Percentiles rank a stretch among this genome's conserved stretches.
These are phyloP conservation scores for Dovyalis caffra DNA, from an alignment of 345 rosid species.

Conservation along the genomic window DNA sequence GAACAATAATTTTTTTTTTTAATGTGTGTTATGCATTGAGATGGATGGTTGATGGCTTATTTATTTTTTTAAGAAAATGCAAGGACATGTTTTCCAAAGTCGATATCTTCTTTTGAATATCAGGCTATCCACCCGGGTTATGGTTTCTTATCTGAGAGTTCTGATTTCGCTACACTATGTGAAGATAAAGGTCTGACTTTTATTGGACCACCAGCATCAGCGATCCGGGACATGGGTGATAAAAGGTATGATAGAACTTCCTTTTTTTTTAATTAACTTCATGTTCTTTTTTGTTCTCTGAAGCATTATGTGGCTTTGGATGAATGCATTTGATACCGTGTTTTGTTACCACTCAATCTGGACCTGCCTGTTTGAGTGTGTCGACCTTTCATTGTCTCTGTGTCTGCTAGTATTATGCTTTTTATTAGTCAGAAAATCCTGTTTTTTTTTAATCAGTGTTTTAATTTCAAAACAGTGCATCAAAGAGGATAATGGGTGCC, in stretches of 20 bases:
- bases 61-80: no score
- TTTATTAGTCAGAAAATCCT: neutral
- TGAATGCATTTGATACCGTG: neutral
- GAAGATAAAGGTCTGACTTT: slow-evolving; percentile 74
- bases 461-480: slow-evolving; percentile 58
- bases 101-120: slow-evolving; percentile 25
- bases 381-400: neutral
- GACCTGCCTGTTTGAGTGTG: neutral
- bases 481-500: slow-evolving; percentile 97
- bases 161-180: slow-evolving; percentile 78
- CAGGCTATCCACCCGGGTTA: slow-evolving; percentile 95
- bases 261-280: neutral
- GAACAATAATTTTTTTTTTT: no score
- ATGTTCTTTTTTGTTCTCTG: neutral
- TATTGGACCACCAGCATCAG: slow-evolving; percentile 89
- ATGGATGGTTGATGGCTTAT: no score
- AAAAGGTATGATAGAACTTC: slow-evolving; percentile 54
- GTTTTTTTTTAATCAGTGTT: neutral
- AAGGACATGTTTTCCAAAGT: slow-evolving; percentile 1
- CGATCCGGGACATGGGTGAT: slow-evolving; percentile 96
- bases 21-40: no score
- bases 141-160: slow-evolving; percentile 87
- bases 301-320: neutral
- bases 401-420: neutral
- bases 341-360: neutral